Conservation (phyloP, 345 rosid genomes). For the Crucihimalaya himalaica region DNA sequence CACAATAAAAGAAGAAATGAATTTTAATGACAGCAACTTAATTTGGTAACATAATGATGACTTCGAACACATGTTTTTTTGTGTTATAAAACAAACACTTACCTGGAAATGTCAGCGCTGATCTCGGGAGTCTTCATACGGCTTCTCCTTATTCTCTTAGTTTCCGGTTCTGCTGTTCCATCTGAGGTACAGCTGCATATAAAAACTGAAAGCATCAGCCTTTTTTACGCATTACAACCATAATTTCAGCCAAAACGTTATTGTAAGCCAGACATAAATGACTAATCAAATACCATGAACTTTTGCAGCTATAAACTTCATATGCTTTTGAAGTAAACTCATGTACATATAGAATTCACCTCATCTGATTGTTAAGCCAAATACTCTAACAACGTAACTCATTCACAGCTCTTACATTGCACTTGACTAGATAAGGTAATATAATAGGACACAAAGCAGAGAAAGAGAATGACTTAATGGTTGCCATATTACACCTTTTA, state of each 20-base stretch:
- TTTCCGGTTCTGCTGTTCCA: conserved; percentile 60
- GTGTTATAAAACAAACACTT: conserved; percentile 32
- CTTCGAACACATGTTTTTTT: not conserved
- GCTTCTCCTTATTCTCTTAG: conserved; percentile 69
- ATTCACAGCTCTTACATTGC: not conserved
- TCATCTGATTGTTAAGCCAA: not conserved
- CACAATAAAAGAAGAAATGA: not conserved
- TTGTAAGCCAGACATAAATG: not conserved
- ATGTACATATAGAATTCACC: not conserved
- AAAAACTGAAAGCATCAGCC: conserved; percentile 9
- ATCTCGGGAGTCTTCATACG: conserved; percentile 66
- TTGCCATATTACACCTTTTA: not conserved
- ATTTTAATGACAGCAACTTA: not conserved
- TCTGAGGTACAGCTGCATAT: conserved; percentile 56
- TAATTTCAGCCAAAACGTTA: not conserved
- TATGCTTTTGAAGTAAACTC: not conserved
- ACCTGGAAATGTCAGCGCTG: conserved; percentile 77
- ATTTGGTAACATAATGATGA: not conserved
- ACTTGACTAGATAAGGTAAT: conserved; percentile 5
- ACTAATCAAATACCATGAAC: not conserved
- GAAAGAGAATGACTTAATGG: not conserved
- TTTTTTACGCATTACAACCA: not conserved
- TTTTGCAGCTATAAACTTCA: not conserved
- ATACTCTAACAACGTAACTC: not conserved
- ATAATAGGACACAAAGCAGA: not conserved